Evolutionary conservation across 1,139 yeast genomes (phyloP).

Genomic region (Saccharomyces hybrid): DNA sequence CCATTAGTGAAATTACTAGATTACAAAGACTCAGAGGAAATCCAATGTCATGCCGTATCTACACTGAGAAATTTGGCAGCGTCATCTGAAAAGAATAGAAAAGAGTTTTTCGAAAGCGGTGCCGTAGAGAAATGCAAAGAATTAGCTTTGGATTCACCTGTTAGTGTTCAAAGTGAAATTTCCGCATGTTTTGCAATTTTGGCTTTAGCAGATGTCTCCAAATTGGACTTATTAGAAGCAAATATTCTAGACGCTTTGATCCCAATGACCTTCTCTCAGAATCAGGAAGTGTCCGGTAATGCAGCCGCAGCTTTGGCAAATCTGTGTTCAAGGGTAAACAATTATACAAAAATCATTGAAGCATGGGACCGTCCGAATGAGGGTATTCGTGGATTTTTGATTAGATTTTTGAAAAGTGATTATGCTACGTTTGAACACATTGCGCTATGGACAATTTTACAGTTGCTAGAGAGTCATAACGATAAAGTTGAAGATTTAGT

Average conservation of each 20-base stretch:
- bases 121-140: constrained; percentile 93
- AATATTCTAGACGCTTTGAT: constrained; percentile 83
- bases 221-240: constrained; percentile 73
- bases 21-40: constrained; percentile 84
- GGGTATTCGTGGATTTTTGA: constrained; percentile 79
- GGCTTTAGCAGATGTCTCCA: constrained; percentile 92
- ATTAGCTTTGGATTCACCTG: constrained; percentile 74
- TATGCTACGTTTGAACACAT: constrained; percentile 96
- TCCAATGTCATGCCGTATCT: constrained; percentile 95
- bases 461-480: constrained; percentile 82
- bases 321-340: constrained; percentile 74
- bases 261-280: constrained; percentile 80
- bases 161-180: constrained; percentile 88
- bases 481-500: constrained; percentile 56
- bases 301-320: constrained; percentile 98
- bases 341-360: constrained; percentile 68
- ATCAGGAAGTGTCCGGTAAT: constrained; percentile 95
- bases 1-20: constrained; percentile 84
- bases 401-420: constrained; percentile 71
- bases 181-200: constrained; percentile 96
- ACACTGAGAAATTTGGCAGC: constrained; percentile 95
- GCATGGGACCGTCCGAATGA: constrained; percentile 77
- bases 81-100: constrained; percentile 83
- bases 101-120: constrained; percentile 88
- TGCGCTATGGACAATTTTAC: constrained; percentile 95